These are phyloP conservation scores for Escovopsis sp. DNA, from an alignment of 2,329 filamentous ascomycete genomes.

Conservation along the genomic window DNA sequence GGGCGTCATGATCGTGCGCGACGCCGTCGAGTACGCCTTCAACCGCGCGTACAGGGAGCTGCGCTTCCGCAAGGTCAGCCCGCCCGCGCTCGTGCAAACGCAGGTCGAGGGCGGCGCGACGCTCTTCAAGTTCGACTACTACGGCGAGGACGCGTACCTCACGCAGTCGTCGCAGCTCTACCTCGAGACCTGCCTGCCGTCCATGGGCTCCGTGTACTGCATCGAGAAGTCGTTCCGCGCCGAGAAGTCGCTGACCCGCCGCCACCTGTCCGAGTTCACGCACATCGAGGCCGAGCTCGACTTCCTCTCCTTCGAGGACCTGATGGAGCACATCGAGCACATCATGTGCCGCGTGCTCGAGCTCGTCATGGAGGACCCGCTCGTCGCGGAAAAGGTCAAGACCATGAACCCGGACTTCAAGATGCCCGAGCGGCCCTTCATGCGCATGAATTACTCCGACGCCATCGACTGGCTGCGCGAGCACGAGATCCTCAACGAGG, in stretches of 20 bases:
- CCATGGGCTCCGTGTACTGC: slow-evolving; percentile 89
- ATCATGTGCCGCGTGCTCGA: slow-evolving; percentile 79
- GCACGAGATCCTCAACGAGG: slow-evolving; percentile 85
- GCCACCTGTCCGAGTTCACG: slow-evolving; percentile 91
- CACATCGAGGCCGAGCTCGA: slow-evolving; percentile 95
- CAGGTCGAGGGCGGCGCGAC: slow-evolving; percentile 88
- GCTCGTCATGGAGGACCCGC: slow-evolving; percentile 56
- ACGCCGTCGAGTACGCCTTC: slow-evolving; percentile 69
- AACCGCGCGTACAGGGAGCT: slow-evolving; percentile 63
- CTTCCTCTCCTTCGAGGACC: slow-evolving; percentile 84
- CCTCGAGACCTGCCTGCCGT: slow-evolving; percentile 84
- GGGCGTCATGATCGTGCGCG: slow-evolving; percentile 77
- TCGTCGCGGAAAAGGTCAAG: slow-evolving; percentile 59
- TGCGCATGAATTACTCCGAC: slow-evolving; percentile 87
- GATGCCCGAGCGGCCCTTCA: slow-evolving; percentile 70
- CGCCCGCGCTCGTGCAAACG: slow-evolving; percentile 85
- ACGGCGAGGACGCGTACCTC: slow-evolving; percentile 79
- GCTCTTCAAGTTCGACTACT: slow-evolving; percentile 81
- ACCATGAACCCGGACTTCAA: slow-evolving; percentile 85
- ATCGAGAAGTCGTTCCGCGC: slow-evolving; percentile 98
- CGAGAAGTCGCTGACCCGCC: slow-evolving; percentile 86
- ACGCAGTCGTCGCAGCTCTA: slow-evolving; percentile 97
- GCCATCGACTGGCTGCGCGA: slow-evolving; percentile 89
- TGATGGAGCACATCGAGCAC: slow-evolving; percentile 75
- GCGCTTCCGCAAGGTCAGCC: slow-evolving; percentile 68